phyloP scores from a whole-genome alignment of 1,139 yeast species.

The Pichia sp. region DNA sequence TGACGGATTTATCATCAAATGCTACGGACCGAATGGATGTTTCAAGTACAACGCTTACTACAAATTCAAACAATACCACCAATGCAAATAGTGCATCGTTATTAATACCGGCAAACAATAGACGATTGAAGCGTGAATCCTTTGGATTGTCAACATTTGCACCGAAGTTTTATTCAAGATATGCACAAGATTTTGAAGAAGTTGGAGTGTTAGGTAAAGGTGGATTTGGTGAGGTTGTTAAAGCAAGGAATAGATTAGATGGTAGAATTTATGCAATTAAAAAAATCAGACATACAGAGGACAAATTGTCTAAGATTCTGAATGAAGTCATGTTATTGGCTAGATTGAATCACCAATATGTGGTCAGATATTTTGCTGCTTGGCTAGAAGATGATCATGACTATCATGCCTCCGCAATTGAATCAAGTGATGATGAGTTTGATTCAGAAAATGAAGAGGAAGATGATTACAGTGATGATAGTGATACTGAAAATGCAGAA shows the following conservation, averaged over 20 bases:
- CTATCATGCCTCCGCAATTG: conserved; percentile 19
- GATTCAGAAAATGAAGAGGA: conserved; percentile 21
- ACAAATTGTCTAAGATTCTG: conserved; percentile 70
- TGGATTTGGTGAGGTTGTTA: conserved; percentile 95
- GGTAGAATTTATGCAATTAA: conserved; percentile 94
- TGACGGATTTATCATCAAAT: neutral
- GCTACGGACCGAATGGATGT: too few relatives aligned
- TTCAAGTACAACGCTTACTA: neutral
- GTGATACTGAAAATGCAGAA: conserved; percentile 8
- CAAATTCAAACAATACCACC: neutral
- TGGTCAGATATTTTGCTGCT: conserved; percentile 92
- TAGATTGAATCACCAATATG: conserved; percentile 88
- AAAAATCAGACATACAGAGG: conserved; percentile 77
- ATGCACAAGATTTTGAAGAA: conserved; percentile 85
- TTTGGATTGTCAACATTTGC: conserved; percentile 22
- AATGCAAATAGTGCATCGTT: neutral
- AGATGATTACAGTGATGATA: conserved; percentile 27
- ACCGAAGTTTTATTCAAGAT: conserved; percentile 42
- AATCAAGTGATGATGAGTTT: conserved; percentile 29
- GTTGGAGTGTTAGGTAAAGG: conserved; percentile 90
- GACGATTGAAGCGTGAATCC: conserved; percentile 23
- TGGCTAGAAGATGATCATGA: conserved; percentile 78
- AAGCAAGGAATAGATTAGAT: conserved; percentile 86
- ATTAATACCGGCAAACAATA: neutral
- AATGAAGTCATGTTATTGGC: conserved; percentile 92